These are phyloP conservation scores for Cladophialophora immunda DNA, from an alignment of 2,329 filamentous ascomycete species.

Conservation along the genomic window DNA sequence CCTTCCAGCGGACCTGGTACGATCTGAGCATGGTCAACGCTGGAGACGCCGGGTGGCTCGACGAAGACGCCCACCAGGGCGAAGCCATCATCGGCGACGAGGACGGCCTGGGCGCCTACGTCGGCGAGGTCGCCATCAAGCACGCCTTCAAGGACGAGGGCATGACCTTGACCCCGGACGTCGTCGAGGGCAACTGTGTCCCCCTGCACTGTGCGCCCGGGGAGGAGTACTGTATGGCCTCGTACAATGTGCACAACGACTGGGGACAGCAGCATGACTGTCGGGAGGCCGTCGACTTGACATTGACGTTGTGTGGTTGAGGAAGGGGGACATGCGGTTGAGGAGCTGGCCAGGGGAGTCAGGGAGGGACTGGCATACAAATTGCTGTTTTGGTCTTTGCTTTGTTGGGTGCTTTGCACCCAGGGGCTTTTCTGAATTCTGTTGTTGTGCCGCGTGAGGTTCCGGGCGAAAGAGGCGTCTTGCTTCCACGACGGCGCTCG, in stretches of 20 bases:
- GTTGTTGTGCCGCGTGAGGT: neutral
- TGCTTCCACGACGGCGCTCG: neutral
- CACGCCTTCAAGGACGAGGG: conserved; percentile 27
- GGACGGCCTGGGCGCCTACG: conserved; percentile 24
- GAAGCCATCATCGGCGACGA: conserved; percentile 15
- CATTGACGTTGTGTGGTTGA: conserved; percentile 31
- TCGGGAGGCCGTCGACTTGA: conserved; percentile 19
- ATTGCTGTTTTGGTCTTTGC: neutral
- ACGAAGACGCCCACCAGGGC: conserved; percentile 9
- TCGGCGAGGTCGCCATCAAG: conserved; percentile 21
- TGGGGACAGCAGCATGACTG: conserved; percentile 30
- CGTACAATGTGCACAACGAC: conserved; percentile 31
- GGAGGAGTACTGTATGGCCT: conserved; percentile 24
- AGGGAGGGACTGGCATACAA: neutral
- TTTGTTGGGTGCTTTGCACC: neutral
- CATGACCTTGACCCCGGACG: conserved; percentile 22
- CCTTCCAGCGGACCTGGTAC: conserved; percentile 23
- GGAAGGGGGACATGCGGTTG: neutral
- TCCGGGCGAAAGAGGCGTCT: neutral
- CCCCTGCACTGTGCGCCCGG: conserved; percentile 17
- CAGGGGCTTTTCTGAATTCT: neutral
- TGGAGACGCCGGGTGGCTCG: conserved; percentile 21
- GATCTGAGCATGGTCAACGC: conserved; percentile 36
- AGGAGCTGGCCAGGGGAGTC: neutral
- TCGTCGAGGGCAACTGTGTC: conserved; percentile 22